Evolutionary conservation across 1,139 yeast species (phyloP).

Genomic region (Suhomyces maxii): DNA sequence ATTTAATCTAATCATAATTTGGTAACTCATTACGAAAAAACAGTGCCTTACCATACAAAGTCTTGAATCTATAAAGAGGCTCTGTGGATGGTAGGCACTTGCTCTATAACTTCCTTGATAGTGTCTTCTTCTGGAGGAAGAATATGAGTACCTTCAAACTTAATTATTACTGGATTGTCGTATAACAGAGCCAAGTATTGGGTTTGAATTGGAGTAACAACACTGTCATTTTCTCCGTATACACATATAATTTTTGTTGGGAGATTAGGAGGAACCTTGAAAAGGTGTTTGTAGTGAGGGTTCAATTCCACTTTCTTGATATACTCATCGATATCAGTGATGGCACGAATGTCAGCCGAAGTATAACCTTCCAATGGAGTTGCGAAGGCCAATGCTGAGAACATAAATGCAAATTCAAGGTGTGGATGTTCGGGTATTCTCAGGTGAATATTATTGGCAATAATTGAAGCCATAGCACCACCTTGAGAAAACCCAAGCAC

Average conservation of each 20-base stretch:
- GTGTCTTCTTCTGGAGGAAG: conserved; percentile 32
- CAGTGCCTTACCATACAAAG: neutral
- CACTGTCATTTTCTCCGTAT: conserved; percentile 33
- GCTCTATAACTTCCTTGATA: neutral
- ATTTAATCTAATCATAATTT: too few species aligned
- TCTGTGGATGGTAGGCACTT: too few species aligned
- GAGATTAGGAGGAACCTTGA: conserved; percentile 11
- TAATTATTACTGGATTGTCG: conserved; percentile 17
- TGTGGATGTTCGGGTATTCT: conserved; percentile 39
- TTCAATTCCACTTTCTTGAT: neutral
- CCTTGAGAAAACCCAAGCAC: conserved; percentile 93
- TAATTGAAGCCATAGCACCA: conserved; percentile 72
- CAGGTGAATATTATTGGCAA: conserved; percentile 44
- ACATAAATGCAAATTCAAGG: conserved; percentile 49
- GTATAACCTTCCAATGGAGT: conserved; percentile 21
- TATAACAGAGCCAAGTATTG: conserved; percentile 25
- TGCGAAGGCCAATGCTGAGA: conserved; percentile 61
- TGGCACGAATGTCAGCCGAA: conserved; percentile 12
- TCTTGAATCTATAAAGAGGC: neutral
- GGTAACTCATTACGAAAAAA: too few species aligned
- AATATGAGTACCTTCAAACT: conserved; percentile 43
- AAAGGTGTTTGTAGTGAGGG: conserved; percentile 19
- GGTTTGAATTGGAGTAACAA: conserved; percentile 37
- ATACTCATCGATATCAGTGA: conserved; percentile 16
- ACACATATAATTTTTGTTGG: conserved; percentile 29